Base-by-base conservation (phyloP, 2,329 filamentous ascomycete species). In the Fusarium sp. region DNA sequence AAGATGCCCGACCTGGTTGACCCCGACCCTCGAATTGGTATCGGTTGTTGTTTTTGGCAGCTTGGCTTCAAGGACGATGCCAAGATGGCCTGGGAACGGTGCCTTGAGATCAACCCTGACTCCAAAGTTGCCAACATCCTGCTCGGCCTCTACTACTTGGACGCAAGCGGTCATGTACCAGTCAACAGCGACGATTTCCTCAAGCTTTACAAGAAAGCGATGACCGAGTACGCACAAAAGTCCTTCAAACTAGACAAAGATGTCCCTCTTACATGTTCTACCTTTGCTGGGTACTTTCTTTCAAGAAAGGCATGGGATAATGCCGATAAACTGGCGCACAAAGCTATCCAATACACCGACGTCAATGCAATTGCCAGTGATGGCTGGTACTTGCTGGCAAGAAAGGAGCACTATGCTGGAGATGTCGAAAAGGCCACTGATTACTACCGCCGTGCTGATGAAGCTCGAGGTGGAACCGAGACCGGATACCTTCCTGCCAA, bases 1-100 rank as follows among this genome's bases (percentile, higher is more conserved):
- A 94, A 92, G 80, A 94, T 95, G 84, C 96, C 96, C 3, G 90
- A 93, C 72, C 86, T 98, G 76, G 89, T 92, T 44, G 96, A 99
- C 76, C 96, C 96, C 1, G 96, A 99, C 80, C 97, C 96, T 73
- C 89, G 97, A 74, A 95, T 99, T 73, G 96, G 96, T 59, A 95
- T 99, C 76, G 96, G 96, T 47, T 96, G 94, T 81, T 99, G 96
- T 83, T 91, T 98, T 79, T 99, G 97, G 96, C 93, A 97, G 80
- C 86, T 99, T 29, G 95, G 95, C 14, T 94, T 93, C 84, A 98
- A 97, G 80, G 93, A 97, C 34, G 94, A 97, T 75, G 96, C 97
- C 10, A 95, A 93, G 77, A 84, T 86, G 50, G 95, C 96, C 15
- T 99, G 96, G 96, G 92, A 97, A 77, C 88, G 96, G 69, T 90